phyloP scores from a whole-genome alignment of 805 yeast genomes.

The Yarrowia sp. region DNA sequence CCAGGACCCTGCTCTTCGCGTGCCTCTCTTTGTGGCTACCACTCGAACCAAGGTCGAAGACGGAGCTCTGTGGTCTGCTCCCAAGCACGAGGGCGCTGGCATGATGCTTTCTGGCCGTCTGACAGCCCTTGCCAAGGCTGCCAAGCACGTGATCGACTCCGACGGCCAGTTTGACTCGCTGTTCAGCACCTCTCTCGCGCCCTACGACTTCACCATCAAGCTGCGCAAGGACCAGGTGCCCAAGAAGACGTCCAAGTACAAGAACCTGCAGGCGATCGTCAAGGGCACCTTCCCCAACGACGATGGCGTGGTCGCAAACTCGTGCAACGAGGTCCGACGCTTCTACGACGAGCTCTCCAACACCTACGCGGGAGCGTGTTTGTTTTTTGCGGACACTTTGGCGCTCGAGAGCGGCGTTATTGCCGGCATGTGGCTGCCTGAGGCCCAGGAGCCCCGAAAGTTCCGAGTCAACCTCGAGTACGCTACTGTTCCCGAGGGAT shows the following conservation, averaged over 20 bases:
- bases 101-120: conserved; percentile 82
- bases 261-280: conserved; percentile 42
- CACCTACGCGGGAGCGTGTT: conserved; percentile 63
- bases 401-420: conserved; percentile 49
- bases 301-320: conserved; percentile 43
- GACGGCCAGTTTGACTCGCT: conserved; percentile 36
- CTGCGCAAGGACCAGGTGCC: conserved; percentile 47
- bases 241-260: conserved; percentile 41
- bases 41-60: conserved; percentile 53
- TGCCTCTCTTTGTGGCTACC: conserved; percentile 73
- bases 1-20: conserved; percentile 76
- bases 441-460: conserved; percentile 55
- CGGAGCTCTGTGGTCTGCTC: conserved; percentile 78
- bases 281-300: conserved; percentile 41
- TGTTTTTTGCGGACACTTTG: conserved; percentile 63
- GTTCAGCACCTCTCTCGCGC: conserved; percentile 79
- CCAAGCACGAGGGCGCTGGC: conserved; percentile 46
- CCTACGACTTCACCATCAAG: conserved; percentile 76
- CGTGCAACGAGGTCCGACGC: conserved; percentile 60
- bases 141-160: conserved; percentile 43
- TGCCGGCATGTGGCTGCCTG: conserved; percentile 79
- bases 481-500: conserved; percentile 55
- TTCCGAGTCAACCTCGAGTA: conserved; percentile 79
- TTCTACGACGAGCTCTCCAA: conserved; percentile 59
- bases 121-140: conserved; percentile 82